Base-by-base conservation (phyloP, 2,329 filamentous ascomycete species). In the Aspergillus pseudoviridinutans region DNA sequence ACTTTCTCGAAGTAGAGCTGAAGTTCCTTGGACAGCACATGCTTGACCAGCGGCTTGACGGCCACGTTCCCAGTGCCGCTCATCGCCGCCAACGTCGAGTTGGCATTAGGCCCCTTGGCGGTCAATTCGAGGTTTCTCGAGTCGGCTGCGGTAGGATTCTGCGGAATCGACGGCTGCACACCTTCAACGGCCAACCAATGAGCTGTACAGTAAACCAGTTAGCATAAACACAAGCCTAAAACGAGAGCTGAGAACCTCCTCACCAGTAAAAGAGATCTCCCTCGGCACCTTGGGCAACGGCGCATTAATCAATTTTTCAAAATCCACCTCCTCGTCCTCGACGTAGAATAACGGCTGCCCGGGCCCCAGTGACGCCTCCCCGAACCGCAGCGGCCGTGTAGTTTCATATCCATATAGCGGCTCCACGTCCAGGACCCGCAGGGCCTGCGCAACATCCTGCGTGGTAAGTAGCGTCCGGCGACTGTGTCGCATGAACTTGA, bases 111-210 rank as follows among this genome's bases (percentile, higher is more conserved):
- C 5, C 92, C 93, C 77, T 97, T 97, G 32, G 92, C 90, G 20
- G 95, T 82, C 29, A 97, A 82, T 68, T 97, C 92, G 70, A 92
- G 89, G 53, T 89, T 87, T 59, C 91, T 84, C 29, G 91, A 87
- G 72, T 97, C 92, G 68, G 87, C 86, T 5, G 89, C 87, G 1
- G 92, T 94, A 6, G 94, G 94, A 74, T 99, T 99, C 74, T 97
- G 93, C 1, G 93, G 92, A 66, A 97, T 97, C 0, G 92, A 90
- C 2, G 94, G 94, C 72, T 99, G 93, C 28, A 97, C 94, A 58
- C 94, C 94, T 80, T 99, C 94, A 51, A 99, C 91, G 24, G 94
- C 92, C 60, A 97, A 87, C 93, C 94, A 99, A 76, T 99, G 94
- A 59, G 91, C 94, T 92, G 69, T 20, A 49, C 12, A 68, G 7